A percentile compares a stretch with the other conserved stretches of the same genome.
Evolutionary conservation across 139 green algal genomes (phyloP).

Genomic region (Picochlorum sp.): DNA sequence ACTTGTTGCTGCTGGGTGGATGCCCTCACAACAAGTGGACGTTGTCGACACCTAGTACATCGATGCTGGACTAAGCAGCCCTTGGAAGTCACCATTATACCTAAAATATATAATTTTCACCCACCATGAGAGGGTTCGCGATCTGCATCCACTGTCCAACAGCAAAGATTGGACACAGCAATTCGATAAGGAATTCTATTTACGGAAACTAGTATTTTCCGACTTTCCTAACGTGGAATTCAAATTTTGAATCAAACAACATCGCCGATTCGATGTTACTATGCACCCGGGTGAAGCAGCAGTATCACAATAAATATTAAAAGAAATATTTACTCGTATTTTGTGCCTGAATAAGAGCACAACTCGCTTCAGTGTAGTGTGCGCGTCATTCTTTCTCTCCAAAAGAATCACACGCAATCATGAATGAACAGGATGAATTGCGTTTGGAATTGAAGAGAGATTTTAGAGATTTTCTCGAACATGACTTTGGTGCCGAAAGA

Average conservation of each 20-base stretch:
- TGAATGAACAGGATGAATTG: conserved; percentile 32
- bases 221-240: background rate
- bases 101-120: background rate
- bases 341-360: no score
- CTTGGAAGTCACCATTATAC: background rate
- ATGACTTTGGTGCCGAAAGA: conserved; percentile 41
- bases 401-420: background rate
- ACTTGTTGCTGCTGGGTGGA: background rate
- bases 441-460: conserved; percentile 57
- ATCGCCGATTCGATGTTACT: background rate
- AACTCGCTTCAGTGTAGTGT: no score
- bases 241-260: conserved; percentile 3
- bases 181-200: no score
- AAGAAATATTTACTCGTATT: no score
- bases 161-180: no score
- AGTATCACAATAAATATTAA: no score
- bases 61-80: background rate
- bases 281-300: background rate
- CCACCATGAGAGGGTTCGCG: no score
- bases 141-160: no score
- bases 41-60: background rate
- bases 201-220: background rate
- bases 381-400: no score
- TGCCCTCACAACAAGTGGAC: background rate
- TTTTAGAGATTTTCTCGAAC: conserved; percentile 74